Base-by-base conservation (phyloP, 169 alveolate species). In the Plasmodium fragile region DNA sequence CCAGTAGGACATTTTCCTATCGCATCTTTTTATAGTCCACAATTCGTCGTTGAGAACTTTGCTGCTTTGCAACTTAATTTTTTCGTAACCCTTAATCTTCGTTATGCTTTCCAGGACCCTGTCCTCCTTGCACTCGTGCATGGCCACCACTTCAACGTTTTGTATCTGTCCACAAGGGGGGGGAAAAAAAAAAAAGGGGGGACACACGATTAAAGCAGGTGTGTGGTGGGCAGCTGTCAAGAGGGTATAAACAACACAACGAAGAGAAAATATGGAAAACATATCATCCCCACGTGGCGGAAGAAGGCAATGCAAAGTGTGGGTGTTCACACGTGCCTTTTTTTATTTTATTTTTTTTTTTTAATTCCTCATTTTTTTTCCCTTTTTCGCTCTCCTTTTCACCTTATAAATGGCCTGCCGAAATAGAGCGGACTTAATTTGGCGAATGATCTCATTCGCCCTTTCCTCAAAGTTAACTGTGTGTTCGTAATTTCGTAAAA, bases 11-110 rank as follows among this genome's bases (percentile, higher is more conserved):
- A 93, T 87, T 11, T 71, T 49, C 18, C 77, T 78, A 10, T 96
- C 94, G 59, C 97, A 96, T 69, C 97, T 81, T 89, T 93, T 95
- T 22, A 96, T 75, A 52, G 85, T 81, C 97, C 97, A 96, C 11
- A 96, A 22, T 70, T 96, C 97, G 69, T 95, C 96, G 13, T 95
- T 71, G 11, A 96, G 30, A 36, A 95, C 32, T 43, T 91, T 71
- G 11, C 78, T 73, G 16, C 34, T 92, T 92, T 93, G 65, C 25
- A 72, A 18, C 43, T 72, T 65, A 5, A 82, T 6, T 32, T 69
- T 45, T 92, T 89, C 90, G 28, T 95, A 92, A 22, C 87, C 92
- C 8, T 10, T 83, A 32, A 71, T 70, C 43, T 70, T 83, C 32
- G 30, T 53, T 28, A 96, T 94, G 49, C 83, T 92, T 30, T 65